Evolutionary conservation across 2,329 filamentous ascomycete genomes (phyloP).

Genomic region (Pseudogymnoascus sp.): DNA sequence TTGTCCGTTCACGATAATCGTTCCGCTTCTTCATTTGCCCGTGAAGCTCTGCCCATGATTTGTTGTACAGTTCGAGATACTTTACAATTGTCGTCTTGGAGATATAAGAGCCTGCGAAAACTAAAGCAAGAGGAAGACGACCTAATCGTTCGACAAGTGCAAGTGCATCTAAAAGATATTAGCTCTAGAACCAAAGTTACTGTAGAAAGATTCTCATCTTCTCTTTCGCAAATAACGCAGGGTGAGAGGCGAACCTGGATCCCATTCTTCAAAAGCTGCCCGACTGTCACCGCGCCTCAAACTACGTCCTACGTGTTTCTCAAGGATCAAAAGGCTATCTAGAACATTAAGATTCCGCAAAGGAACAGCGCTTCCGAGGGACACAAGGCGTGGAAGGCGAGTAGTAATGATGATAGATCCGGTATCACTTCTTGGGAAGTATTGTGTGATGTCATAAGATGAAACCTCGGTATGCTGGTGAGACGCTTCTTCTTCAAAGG

Average conservation of each 20-base stretch:
- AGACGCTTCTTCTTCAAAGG: conserved; percentile 13
- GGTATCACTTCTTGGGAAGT: conserved; percentile 10
- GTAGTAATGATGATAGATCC: conserved; percentile 20
- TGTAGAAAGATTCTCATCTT: not conserved
- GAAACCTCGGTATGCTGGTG: conserved; percentile 11
- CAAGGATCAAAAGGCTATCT: conserved; percentile 13
- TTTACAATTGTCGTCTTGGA: conserved; percentile 30
- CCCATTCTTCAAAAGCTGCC: conserved; percentile 12
- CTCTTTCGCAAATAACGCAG: conserved; percentile 7
- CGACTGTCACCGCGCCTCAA: not conserved
- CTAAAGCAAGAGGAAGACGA: conserved; percentile 39
- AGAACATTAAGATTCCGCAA: conserved; percentile 11
- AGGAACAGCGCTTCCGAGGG: conserved; percentile 4
- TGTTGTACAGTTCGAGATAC: conserved; percentile 35
- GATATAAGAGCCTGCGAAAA: conserved; percentile 38
- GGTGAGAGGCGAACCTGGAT: conserved; percentile 14
- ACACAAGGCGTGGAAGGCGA: conserved; percentile 12
- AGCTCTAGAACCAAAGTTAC: conserved; percentile 11
- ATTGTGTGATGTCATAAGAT: conserved; percentile 17
- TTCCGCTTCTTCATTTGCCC: conserved; percentile 27
- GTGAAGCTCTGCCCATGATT: conserved; percentile 32
- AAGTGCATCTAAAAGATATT: conserved; percentile 14
- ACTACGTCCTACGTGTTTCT: conserved; percentile 13
- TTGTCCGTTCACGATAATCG: conserved; percentile 25
- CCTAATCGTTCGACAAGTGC: conserved; percentile 27